These are phyloP conservation scores for Hymenoscyphus albidus DNA, from an alignment of 2,329 filamentous ascomycete species.

Conservation along the genomic window DNA sequence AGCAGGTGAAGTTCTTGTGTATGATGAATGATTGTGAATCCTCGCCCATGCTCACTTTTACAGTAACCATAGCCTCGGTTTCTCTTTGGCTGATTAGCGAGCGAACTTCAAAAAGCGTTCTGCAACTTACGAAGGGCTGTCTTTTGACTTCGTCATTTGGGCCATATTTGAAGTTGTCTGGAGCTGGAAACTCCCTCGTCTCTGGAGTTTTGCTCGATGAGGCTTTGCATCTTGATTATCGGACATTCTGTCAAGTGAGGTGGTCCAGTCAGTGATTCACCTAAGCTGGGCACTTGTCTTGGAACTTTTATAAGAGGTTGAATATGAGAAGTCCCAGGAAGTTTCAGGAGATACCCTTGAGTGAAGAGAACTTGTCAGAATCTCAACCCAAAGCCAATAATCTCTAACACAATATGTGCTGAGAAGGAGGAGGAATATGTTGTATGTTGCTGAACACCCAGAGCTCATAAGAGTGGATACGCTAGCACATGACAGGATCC, in stretches of 20 bases:
- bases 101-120: background rate
- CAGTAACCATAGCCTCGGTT: background rate
- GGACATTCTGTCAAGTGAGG: background rate
- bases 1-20: slow-evolving; percentile 4
- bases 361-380: too few species aligned
- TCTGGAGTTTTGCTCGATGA: too few species aligned
- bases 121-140: background rate
- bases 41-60: slow-evolving; percentile 1
- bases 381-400: too few species aligned
- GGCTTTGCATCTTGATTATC: background rate
- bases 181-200: background rate
- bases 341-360: background rate
- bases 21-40: background rate
- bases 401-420: too few species aligned
- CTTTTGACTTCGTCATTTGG: too few species aligned
- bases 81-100: background rate
- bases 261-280: background rate
- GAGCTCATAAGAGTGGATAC: too few species aligned
- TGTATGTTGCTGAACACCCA: too few species aligned
- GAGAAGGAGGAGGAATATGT: too few species aligned
- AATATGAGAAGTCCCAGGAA: background rate
- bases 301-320: background rate
- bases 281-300: background rate
- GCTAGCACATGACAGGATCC: too few species aligned
- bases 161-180: background rate